Evolutionary conservation across 306 rosid genomes (phyloP).

Genomic region (Cucurbita maxima): DNA sequence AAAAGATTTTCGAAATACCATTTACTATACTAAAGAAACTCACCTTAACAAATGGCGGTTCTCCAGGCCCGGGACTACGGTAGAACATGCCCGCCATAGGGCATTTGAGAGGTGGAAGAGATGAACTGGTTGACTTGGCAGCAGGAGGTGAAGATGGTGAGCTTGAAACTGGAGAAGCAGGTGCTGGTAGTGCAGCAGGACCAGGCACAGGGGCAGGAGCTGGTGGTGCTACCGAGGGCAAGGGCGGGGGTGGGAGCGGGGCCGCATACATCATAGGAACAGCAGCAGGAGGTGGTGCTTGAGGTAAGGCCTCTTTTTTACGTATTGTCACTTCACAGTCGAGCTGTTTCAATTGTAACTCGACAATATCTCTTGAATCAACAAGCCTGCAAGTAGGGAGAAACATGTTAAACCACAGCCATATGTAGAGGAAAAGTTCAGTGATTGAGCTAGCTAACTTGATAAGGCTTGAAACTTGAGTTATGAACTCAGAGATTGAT

Average conservation of each 20-base stretch:
- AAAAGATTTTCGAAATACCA: background rate
- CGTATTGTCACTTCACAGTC: constrained; percentile 53
- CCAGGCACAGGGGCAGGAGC: constrained; percentile 12
- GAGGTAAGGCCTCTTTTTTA: constrained; percentile 64
- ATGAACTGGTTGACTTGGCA: constrained; percentile 32
- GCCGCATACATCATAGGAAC: constrained; percentile 20
- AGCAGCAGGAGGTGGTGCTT: constrained; percentile 29
- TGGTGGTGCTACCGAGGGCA: background rate
- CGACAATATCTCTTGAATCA: constrained; percentile 73
- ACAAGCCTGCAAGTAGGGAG: constrained; percentile 44
- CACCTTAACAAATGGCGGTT: constrained; percentile 72
- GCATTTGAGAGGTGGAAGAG: constrained; percentile 42
- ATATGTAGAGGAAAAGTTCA: background rate
- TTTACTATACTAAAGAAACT: constrained; percentile 9
- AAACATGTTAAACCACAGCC: constrained; percentile 7
- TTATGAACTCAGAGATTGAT: constrained; percentile 44
- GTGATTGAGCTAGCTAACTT: constrained; percentile 29
- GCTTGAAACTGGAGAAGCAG: constrained; percentile 12
- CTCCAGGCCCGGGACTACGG: constrained; percentile 53
- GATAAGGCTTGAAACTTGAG: constrained; percentile 58
- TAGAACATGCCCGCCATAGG: constrained; percentile 85
- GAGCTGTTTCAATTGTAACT: constrained; percentile 56
- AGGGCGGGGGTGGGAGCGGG: background rate
- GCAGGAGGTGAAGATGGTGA: constrained; percentile 29
- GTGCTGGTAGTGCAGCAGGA: constrained; percentile 12